Conservation (phyloP, 495 filamentous ascomycete genomes). For the Penicillium paxilli region DNA sequence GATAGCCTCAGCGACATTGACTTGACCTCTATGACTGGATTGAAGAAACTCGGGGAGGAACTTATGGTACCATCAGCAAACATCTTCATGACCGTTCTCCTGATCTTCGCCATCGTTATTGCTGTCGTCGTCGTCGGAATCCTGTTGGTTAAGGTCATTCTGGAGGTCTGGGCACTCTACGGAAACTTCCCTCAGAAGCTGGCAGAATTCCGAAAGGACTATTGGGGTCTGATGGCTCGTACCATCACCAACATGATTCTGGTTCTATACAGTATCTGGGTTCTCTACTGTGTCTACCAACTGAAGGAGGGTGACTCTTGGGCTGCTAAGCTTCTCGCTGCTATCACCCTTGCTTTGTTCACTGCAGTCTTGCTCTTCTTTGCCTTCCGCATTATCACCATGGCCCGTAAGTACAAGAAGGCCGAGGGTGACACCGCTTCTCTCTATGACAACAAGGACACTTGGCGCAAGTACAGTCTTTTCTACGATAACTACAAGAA, state of each 20-base stretch:
- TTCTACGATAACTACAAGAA: slow-evolving; percentile 96
- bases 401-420: slow-evolving; percentile 72
- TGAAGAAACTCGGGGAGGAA: slow-evolving; percentile 74
- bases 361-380: slow-evolving; percentile 78
- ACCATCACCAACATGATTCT: slow-evolving; percentile 91
- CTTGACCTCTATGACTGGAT: slow-evolving; percentile 59
- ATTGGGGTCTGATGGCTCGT: slow-evolving; percentile 87
- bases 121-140: slow-evolving; percentile 84
- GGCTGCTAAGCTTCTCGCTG: slow-evolving; percentile 87
- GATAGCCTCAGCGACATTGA: slow-evolving; percentile 29
- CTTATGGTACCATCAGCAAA: slow-evolving; percentile 82
- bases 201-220: slow-evolving; percentile 85
- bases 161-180: slow-evolving; percentile 90
- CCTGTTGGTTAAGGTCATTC: slow-evolving; percentile 84
- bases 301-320: slow-evolving; percentile 93
- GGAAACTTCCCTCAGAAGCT: slow-evolving; percentile 82
- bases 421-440: slow-evolving; percentile 69
- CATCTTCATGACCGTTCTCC: slow-evolving; percentile 92
- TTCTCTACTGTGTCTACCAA: slow-evolving; percentile 93
- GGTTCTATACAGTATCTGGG: slow-evolving; percentile 92
- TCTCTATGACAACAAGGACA: slow-evolving; percentile 85
- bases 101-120: slow-evolving; percentile 86
- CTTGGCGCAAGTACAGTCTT: slow-evolving; percentile 92
- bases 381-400: slow-evolving; percentile 74
- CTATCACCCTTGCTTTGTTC: slow-evolving; percentile 75